phyloP scores from a whole-genome alignment of 352 stramenopile species.

The Phytophthora tentaculata region DNA sequence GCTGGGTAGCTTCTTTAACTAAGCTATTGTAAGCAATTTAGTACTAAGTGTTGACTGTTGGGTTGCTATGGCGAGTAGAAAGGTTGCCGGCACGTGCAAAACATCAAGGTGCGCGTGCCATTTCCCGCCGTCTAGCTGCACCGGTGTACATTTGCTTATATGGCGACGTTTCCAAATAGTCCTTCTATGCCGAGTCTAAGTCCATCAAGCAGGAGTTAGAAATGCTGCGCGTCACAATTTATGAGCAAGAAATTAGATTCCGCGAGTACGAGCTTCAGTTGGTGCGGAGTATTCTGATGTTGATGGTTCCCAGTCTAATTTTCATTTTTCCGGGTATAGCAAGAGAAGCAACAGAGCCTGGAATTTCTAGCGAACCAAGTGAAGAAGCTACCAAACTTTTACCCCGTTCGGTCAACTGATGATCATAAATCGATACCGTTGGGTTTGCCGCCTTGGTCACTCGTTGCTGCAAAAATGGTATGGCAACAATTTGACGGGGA shows the following conservation, averaged over 20 bases:
- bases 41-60: slow-evolving; percentile 7
- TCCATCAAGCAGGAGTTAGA: slow-evolving; percentile 60
- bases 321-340: too few relatives aligned
- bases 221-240: slow-evolving; percentile 63
- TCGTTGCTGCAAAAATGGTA: slow-evolving; percentile 46
- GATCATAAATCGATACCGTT: slow-evolving; percentile 5
- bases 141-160: not conserved
- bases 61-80: slow-evolving; percentile 45
- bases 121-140: not conserved
- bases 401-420: not conserved
- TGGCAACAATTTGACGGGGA: slow-evolving; percentile 46
- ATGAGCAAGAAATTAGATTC: slow-evolving; percentile 63
- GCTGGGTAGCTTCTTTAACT: slow-evolving; percentile 48
- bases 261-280: slow-evolving; percentile 54
- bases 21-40: not conserved
- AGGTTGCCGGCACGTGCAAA: slow-evolving; percentile 75
- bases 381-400: slow-evolving; percentile 37
- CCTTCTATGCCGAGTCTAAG: slow-evolving; percentile 65
- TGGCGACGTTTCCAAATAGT: slow-evolving; percentile 26
- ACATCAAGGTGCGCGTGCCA: slow-evolving; percentile 55
- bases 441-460: slow-evolving; percentile 38
- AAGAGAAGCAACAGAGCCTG: slow-evolving; percentile 61
- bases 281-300: too few relatives aligned
- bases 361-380: slow-evolving; percentile 49
- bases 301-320: too few relatives aligned